A percentile compares a stretch with the other conserved stretches of the same genome.
These are phyloP conservation scores for Wickerhamiella parazyma DNA, from an alignment of 805 yeast genomes.

Conservation along the genomic window DNA sequence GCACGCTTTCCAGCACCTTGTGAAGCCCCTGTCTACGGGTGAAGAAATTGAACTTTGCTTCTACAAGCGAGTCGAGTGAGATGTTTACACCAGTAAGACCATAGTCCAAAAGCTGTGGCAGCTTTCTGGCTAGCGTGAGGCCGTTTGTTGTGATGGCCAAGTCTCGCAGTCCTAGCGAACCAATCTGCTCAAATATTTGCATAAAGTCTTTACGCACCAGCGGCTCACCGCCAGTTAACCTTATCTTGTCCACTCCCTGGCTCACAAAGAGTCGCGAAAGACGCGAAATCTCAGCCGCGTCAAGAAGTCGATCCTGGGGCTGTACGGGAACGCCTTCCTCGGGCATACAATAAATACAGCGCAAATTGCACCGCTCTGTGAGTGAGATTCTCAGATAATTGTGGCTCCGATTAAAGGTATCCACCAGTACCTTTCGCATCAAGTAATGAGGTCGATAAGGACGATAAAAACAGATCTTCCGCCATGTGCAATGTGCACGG, in stretches of 20 bases:
- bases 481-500: conserved; percentile 68
- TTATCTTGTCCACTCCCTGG: conserved; percentile 38
- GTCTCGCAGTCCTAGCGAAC: conserved; percentile 33
- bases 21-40: conserved; percentile 38
- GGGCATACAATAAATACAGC: conserved; percentile 41
- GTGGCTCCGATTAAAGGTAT: conserved; percentile 33
- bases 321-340: conserved; percentile 41
- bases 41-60: conserved; percentile 36
- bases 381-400: conserved; percentile 39
- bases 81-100: conserved; percentile 39
- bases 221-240: conserved; percentile 47
- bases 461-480: conserved; percentile 38
- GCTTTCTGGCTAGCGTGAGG: conserved; percentile 35
- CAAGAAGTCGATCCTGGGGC: conserved; percentile 30
- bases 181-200: conserved; percentile 30
- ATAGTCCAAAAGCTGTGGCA: conserved; percentile 29
- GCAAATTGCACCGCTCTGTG: conserved; percentile 38
- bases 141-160: conserved; percentile 43
- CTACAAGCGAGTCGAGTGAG: conserved; percentile 37
- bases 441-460: conserved; percentile 1
- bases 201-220: conserved; percentile 39
- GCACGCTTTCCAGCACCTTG: conserved; percentile 33
- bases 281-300: conserved; percentile 33
- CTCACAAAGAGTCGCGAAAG: conserved; percentile 33
- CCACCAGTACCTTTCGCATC: conserved; percentile 24